Base-by-base conservation (phyloP, 208 protist genomes). In the Acanthamoeba triangularis region DNA sequence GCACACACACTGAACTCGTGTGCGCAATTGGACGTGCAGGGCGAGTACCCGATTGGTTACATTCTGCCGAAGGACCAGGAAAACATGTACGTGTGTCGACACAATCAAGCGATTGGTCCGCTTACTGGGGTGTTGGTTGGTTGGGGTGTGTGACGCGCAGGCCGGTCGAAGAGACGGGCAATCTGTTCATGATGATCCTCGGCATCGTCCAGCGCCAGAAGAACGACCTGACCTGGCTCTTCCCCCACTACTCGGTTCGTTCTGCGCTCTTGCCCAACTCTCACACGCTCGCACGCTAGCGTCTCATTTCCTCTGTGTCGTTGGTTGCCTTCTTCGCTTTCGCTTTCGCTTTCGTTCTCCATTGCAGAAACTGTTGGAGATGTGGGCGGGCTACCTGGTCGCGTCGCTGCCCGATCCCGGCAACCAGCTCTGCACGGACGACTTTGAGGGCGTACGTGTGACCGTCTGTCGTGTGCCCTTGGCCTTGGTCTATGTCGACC, bases 401-500 rank as follows among this genome's bases (percentile, higher is more conserved):
- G 54, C 49, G 7, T 67, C 41, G 33, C 90, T 96, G 33, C 96
- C 95, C 13, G 95, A 96, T 59, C 94, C 96, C 16, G 96, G 95
- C 47, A 96, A 96, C 94, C 95, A 96, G 85, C 95, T 96, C 52
- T 96, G 96, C 95, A 96, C 96, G 8, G 96, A 96, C 91, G 96
- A 96, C 95, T 96, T 96, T 76, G 95, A 96, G 33, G 96, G 96
- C 37, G 74, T 84, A 84, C 74, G 74, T 56, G 14, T 56, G 11
- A 11, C 3, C 5, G 37, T 41, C 2, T 41, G 37, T 41, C n/a
- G 37, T 41, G 37, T 41, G 37, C n/a, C n/a, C n/a, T n/a, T n/a
- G n/a, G n/a, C n/a, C n/a, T n/a, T n/a, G n/a, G n/a, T 52, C 49
- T 11, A 52, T 54, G 49, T 20, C 3, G 13, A 18, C 14, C 10